Evolutionary conservation across 2,329 filamentous ascomycete genomes (phyloP), one percentile per base, ranked within the genome.

Genomic region (Xylariales sp.): DNA sequence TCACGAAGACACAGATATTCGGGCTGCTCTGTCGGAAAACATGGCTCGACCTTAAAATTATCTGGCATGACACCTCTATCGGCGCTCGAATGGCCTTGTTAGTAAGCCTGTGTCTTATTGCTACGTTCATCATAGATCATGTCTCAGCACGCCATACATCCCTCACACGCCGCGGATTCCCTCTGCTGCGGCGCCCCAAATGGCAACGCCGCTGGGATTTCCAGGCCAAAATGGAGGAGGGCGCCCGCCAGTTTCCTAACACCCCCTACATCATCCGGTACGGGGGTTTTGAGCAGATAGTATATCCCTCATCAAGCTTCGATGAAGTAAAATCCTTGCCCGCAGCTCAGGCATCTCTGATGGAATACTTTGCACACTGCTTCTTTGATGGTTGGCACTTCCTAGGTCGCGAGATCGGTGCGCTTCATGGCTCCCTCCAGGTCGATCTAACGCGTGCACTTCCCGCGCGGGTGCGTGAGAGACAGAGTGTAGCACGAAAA

Each of bases 311-410:
- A 3, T 49, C 59, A 6, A 56, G 36, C 30, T 73, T 64, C n/a
- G 64, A 72, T 28, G 69, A 73, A 34, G 48, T 73, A 10, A 71
- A 72, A 49, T 48, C 54, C 3, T 12, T 72, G 3, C 62, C 64
- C 1, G 28, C 18, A 23, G 34, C 57, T 9, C 49, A 61, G 39
- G 69, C 69, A 4, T 73, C 69, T 1, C 9, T 54, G 28, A 32
- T 68, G 45, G 64, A 64, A n/a, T 72, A 41, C 34, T 68, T 71
- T 30, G 59, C 58, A 10, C 52, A 59, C 8, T 23, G 34, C 5
- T 48, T 62, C 30, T 70, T 55, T 55, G 61, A 65, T 16, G 69
- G 67, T 2, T 73, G 65, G 64, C 23, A 28, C 3, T 65, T 71
- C 23, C 59, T 73, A 9, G 71, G 69, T 10, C 59, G 28, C 32